Percentiles rank a stretch among this genome's conserved stretches.
These are phyloP conservation scores for Fraxinus platypoda DNA, from an alignment of 305 asterid genomes.

Conservation along the genomic window DNA sequence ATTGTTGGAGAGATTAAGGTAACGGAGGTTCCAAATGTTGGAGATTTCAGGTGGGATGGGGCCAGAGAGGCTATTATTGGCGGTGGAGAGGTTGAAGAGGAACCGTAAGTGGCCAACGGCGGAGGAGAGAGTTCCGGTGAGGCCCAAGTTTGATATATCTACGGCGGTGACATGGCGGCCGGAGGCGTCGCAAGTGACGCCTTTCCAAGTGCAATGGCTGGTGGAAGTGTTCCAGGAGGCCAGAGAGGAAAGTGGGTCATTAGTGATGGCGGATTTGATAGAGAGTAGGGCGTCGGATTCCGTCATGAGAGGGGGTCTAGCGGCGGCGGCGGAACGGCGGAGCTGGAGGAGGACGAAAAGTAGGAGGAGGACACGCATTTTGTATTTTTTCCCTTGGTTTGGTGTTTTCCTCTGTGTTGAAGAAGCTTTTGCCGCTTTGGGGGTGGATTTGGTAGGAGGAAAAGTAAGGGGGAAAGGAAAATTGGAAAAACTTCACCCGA, in stretches of 20 bases:
- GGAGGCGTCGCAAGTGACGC: slow-evolving; percentile 45
- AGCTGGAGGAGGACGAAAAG: slow-evolving; percentile 18
- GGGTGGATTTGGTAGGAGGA: neutral
- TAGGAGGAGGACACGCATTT: slow-evolving; percentile 34
- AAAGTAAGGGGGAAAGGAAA: neutral
- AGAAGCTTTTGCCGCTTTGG: neutral
- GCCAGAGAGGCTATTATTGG: slow-evolving; percentile 40
- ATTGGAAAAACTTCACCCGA: neutral
- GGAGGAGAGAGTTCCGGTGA: slow-evolving; percentile 50
- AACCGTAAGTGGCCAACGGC: slow-evolving; percentile 36
- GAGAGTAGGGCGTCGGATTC: slow-evolving; percentile 27
- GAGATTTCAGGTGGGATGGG: slow-evolving; percentile 29
- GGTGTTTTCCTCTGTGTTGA: too few relatives aligned
- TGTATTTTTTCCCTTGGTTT: slow-evolving; percentile 9
- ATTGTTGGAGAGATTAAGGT: slow-evolving; percentile 60
- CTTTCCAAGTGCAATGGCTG: slow-evolving; percentile 47
- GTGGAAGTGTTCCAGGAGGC: slow-evolving; percentile 47
- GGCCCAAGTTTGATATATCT: slow-evolving; percentile 52
- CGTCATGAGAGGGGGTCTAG: slow-evolving; percentile 15
- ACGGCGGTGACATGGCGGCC: slow-evolving; percentile 36
- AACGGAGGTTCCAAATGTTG: slow-evolving; percentile 30
- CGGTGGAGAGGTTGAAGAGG: slow-evolving; percentile 38
- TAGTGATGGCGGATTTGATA: slow-evolving; percentile 32
- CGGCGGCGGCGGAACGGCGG: slow-evolving; percentile 18
- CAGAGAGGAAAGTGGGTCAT: slow-evolving; percentile 27